Percentiles rank a stretch among this genome's conserved stretches.
Evolutionary conservation across 1,284 basidiomycete species (phyloP).

Genomic region (Ganoderma lucidum): DNA sequence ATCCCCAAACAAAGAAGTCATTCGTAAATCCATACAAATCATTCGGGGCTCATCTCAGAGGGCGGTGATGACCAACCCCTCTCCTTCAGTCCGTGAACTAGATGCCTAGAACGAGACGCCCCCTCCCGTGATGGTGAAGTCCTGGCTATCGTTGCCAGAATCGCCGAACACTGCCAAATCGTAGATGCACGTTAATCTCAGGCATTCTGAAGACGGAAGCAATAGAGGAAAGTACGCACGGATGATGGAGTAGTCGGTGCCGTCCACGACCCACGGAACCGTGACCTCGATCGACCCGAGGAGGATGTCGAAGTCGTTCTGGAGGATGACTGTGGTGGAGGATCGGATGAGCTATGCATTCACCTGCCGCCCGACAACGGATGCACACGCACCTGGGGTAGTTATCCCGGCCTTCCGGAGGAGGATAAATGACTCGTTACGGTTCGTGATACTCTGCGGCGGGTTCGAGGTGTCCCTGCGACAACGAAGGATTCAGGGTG

Average conservation of each 20-base stretch:
- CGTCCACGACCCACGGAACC: constrained; percentile 26
- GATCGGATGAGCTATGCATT: constrained; percentile 5
- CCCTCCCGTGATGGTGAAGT: constrained; percentile 29
- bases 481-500: no score
- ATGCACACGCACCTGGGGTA: neutral
- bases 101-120: neutral
- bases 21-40: no score
- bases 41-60: neutral
- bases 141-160: constrained; percentile 33
- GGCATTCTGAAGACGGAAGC: neutral
- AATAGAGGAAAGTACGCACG: no score
- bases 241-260: constrained; percentile 27
- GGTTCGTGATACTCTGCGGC: neutral
- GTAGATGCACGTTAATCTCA: neutral
- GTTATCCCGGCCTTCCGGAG: neutral
- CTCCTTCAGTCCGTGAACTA: neutral
- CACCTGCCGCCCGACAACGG: no score
- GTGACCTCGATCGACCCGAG: constrained; percentile 23
- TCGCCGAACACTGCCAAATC: constrained; percentile 35
- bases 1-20: no score
- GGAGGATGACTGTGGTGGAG: constrained; percentile 21
- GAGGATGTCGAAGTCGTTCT: constrained; percentile 27
- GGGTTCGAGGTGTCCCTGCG: constrained; percentile 46
- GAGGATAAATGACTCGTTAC: neutral
- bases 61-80: neutral